These are phyloP conservation scores for Jacaranda copaia DNA, from an alignment of 257 asterid genomes.

Conservation along the genomic window DNA sequence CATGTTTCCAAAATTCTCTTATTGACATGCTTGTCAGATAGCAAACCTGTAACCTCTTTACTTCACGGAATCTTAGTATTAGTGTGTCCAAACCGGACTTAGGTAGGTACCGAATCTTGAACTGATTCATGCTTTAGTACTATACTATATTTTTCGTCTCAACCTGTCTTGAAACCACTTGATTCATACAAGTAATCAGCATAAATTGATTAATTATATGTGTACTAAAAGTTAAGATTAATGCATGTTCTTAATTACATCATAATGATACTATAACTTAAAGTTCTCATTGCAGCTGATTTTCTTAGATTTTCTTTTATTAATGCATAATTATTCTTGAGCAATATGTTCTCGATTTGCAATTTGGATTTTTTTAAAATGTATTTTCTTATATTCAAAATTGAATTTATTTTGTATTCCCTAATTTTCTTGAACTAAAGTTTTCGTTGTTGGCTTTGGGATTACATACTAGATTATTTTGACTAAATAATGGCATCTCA, in stretches of 20 bases:
- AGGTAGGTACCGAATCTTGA: constrained; percentile 36
- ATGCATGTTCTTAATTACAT: neutral
- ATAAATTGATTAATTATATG: neutral
- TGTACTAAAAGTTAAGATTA: neutral
- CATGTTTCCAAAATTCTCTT: constrained; percentile 1
- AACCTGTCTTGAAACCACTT: neutral
- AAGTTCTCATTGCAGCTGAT: too few relatives aligned
- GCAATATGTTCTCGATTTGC: neutral
- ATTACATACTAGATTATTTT: too few relatives aligned
- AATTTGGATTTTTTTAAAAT: neutral
- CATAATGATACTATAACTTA: neutral
- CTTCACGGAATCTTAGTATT: constrained; percentile 31
- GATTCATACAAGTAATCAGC: constrained; percentile 29
- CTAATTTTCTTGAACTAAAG: too few relatives aligned
- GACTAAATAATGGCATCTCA: too few relatives aligned
- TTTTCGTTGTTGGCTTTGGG: too few relatives aligned
- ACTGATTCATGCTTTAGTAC: constrained; percentile 17
- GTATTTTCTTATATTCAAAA: neutral
- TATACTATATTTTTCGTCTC: neutral
- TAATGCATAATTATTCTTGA: neutral
- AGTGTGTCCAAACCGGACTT: constrained; percentile 16
- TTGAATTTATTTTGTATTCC: too few relatives aligned
- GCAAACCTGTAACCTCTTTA: neutral
- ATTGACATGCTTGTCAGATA: constrained; percentile 39
- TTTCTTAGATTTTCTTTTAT: neutral